These are phyloP conservation scores for Alternaria triticina DNA, from an alignment of 2,329 filamentous ascomycete genomes.

Conservation along the genomic window DNA sequence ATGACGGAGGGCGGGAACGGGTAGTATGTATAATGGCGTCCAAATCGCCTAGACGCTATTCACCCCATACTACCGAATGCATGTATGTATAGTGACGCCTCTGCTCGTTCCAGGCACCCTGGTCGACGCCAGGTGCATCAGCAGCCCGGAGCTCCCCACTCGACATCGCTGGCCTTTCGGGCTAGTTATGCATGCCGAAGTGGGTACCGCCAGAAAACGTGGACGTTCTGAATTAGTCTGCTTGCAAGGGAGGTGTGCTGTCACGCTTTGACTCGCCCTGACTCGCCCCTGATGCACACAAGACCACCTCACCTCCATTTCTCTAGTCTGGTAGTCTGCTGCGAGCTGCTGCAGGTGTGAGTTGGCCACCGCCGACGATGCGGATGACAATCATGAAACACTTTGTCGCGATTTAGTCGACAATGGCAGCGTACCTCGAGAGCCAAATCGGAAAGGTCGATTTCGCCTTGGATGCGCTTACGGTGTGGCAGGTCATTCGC, in stretches of 20 bases:
- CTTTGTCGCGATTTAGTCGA: constrained; percentile 18
- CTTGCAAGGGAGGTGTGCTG: constrained; percentile 46
- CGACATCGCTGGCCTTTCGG: constrained; percentile 36
- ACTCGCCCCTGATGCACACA: constrained; percentile 35
- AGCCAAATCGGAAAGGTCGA: constrained; percentile 11
- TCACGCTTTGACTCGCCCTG: constrained; percentile 48
- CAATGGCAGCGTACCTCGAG: constrained; percentile 17
- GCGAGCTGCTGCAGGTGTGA: constrained; percentile 35
- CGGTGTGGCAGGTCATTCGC: constrained; percentile 23
- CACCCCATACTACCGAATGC: constrained; percentile 45
- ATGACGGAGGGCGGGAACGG: constrained; percentile 19
- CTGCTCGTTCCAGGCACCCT: constrained; percentile 41
- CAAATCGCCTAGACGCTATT: constrained; percentile 46
- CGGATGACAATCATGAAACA: constrained; percentile 23
- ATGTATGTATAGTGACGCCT: constrained; percentile 37
- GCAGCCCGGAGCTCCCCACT: constrained; percentile 42
- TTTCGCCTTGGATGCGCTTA: constrained; percentile 22
- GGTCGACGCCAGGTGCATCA: constrained; percentile 42
- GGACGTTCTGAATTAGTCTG: constrained; percentile 42
- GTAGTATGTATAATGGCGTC: constrained; percentile 41
- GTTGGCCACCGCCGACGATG: constrained; percentile 30
- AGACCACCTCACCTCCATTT: constrained; percentile 35
- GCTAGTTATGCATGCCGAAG: constrained; percentile 38
- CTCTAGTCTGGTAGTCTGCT: constrained; percentile 32
- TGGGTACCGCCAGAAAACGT: constrained; percentile 47